Percentiles rank a stretch among this genome's conserved stretches.
Evolutionary conservation across 2,329 filamentous ascomycete genomes (phyloP).

Genomic region (Colletotrichum sp.): DNA sequence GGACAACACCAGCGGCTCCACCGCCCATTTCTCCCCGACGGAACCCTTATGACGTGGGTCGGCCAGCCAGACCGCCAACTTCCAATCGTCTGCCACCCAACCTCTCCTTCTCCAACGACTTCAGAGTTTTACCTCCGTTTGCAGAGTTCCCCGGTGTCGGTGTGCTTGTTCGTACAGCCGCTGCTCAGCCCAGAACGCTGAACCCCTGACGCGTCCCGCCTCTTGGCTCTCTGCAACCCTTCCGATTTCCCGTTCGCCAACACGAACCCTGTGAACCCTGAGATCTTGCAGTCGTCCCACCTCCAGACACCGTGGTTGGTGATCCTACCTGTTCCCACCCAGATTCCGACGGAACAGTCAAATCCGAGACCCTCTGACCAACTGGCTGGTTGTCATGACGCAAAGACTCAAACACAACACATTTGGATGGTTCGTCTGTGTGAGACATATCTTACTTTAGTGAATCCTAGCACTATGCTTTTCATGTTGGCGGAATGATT

Average conservation of each 20-base stretch:
- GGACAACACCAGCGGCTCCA: background rate
- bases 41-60: constrained; percentile 12
- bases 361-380: background rate
- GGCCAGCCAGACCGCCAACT: background rate
- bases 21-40: background rate
- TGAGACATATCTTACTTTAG: background rate
- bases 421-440: background rate
- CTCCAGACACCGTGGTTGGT: background rate
- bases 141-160: background rate
- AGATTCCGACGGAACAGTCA: background rate
- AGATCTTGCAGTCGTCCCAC: background rate
- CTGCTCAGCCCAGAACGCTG: background rate
- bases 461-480: background rate
- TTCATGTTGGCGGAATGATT: background rate
- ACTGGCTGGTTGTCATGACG: background rate
- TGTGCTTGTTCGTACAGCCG: background rate
- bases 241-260: background rate
- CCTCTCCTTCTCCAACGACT: background rate
- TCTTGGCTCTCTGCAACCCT: background rate
- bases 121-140: background rate
- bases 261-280: background rate
- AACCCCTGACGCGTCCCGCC: background rate
- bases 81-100: background rate
- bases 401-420: background rate
- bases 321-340: background rate